Evolutionary conservation across 164 flowering plant species (phyloP), one percentile per base, ranked within the genome.

Genomic region (Vitis riparia): DNA sequence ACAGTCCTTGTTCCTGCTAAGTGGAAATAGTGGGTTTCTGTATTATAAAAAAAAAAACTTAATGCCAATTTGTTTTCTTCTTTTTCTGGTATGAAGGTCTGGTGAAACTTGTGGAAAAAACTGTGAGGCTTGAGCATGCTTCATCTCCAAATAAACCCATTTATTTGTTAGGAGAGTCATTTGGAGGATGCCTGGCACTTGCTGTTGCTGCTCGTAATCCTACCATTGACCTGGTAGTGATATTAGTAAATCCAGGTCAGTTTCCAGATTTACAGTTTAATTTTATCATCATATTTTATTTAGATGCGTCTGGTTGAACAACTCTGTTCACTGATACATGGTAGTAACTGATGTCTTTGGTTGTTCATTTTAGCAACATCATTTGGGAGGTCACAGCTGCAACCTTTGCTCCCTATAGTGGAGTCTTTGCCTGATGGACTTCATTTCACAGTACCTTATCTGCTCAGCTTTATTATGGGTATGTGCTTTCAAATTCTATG

Each of bases 121-220:
- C 91, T 48, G 78, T 92, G 76, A 87, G 82, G 74, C 61, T n/a
- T 27, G 91, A 92, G 81, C 85, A 89, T 85, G 79, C 82, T 56
- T 71, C 75, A 27, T 66, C 74, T 70, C 98, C 99, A 70, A 74
- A 84, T 51, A 91, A 76, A 74, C 98, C 97, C 52, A 89, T 95
- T 65, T 95, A 95, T 79, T 71, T 95, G 59, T 86, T 95, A 56
- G 98, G 98, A 16, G 98, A 95, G 80, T 95, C 99, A 48, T 84
- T 95, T 73, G 99, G 99, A 55, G 98, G 97, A 77, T 89, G 92
- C 84, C 79, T 95, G 57, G 94, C 97, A 62, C 97, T 95, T 73
- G 91, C 94, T 52, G 84, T 92, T 76, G 98, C 98, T 70, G 92
- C 98, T 69, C 95, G 90, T 60, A 92, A 90, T 76, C 97, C 98